phyloP scores from a whole-genome alignment of 108 stramenopile species.

The Chaetoceros tenuissimus region DNA sequence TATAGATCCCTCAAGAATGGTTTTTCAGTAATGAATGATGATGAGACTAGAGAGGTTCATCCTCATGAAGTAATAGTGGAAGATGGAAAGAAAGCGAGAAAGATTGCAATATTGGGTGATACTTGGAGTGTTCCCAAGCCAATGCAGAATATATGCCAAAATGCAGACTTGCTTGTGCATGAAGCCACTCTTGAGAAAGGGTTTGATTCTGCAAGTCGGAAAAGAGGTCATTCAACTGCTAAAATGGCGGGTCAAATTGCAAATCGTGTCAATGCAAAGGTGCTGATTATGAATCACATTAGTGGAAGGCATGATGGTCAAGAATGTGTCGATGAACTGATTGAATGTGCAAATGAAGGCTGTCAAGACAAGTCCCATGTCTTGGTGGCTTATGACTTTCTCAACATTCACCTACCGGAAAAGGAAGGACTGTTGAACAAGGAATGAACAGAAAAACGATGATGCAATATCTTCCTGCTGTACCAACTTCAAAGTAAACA shows the following conservation, averaged over 20 bases:
- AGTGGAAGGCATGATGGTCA: slow-evolving; percentile 17
- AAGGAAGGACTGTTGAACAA: slow-evolving; percentile 11
- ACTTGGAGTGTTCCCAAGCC: slow-evolving; percentile 46
- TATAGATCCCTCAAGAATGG: slow-evolving; percentile 64
- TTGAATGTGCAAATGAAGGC: slow-evolving; percentile 36
- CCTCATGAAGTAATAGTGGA: slow-evolving; percentile 47
- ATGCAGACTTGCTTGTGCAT: slow-evolving; percentile 81
- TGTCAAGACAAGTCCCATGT: slow-evolving; percentile 28
- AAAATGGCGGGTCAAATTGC: slow-evolving; percentile 65
- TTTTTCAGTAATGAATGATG: slow-evolving; percentile 50
- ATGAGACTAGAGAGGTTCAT: slow-evolving; percentile 33
- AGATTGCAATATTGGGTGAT: slow-evolving; percentile 64
- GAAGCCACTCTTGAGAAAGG: slow-evolving; percentile 74
- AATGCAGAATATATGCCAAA: slow-evolving; percentile 42
- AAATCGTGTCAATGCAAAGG: slow-evolving; percentile 32
- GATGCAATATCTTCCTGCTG: too few species aligned
- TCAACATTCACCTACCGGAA: slow-evolving; percentile 66
- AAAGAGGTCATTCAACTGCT: slow-evolving; percentile 67
- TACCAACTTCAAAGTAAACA: too few species aligned
- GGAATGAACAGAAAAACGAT: too few species aligned
- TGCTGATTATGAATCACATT: slow-evolving; percentile 72
- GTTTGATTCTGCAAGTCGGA: slow-evolving; percentile 16
- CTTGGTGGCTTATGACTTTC: slow-evolving; percentile 56
- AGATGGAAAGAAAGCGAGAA: slow-evolving; percentile 31
- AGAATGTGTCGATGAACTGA: slow-evolving; percentile 12